phyloP scores from a whole-genome alignment of 2,329 filamentous ascomycete genomes.

The Coccinonectria pachysandricola region DNA sequence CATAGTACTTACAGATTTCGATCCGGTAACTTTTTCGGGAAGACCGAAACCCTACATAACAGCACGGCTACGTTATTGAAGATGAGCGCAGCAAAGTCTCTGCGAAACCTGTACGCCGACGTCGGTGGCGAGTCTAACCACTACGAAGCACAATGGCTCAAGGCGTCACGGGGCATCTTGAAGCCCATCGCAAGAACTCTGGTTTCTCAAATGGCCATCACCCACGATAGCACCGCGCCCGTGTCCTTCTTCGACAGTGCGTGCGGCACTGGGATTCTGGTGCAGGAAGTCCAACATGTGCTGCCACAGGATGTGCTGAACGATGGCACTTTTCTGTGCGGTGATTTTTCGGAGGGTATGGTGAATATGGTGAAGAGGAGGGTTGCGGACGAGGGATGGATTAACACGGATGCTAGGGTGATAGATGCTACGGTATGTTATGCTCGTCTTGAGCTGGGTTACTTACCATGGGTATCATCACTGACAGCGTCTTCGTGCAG shows the following conservation, averaged over 20 bases:
- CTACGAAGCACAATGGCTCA: constrained; percentile 11
- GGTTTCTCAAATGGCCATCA: constrained; percentile 17
- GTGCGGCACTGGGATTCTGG: constrained; percentile 42
- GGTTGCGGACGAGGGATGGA: constrained; percentile 32
- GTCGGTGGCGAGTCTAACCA: too few relatives aligned
- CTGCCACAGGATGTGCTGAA: constrained; percentile 28
- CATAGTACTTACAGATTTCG: too few relatives aligned
- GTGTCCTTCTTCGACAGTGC: constrained; percentile 40
- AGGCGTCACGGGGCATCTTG: constrained; percentile 10
- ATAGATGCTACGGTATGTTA: constrained; percentile 36
- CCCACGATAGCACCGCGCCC: constrained; percentile 12
- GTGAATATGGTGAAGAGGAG: constrained; percentile 30
- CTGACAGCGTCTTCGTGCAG: too few relatives aligned
- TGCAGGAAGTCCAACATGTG: constrained; percentile 30
- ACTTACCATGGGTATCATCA: too few relatives aligned
- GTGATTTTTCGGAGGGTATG: constrained; percentile 35
- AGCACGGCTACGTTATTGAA: too few relatives aligned
- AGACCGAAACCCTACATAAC: too few relatives aligned
- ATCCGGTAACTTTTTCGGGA: too few relatives aligned
- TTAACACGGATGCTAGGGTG: constrained; percentile 30
- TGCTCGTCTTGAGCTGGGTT: too few relatives aligned
- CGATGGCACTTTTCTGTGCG: constrained; percentile 37
- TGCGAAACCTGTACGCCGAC: too few relatives aligned
- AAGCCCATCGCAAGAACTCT: too few relatives aligned
- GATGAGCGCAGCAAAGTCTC: too few relatives aligned